Evolutionary conservation across 441 rosid genomes (phyloP), one percentile per base, ranked within the genome.

Genomic region (Pelargonium australe): DNA sequence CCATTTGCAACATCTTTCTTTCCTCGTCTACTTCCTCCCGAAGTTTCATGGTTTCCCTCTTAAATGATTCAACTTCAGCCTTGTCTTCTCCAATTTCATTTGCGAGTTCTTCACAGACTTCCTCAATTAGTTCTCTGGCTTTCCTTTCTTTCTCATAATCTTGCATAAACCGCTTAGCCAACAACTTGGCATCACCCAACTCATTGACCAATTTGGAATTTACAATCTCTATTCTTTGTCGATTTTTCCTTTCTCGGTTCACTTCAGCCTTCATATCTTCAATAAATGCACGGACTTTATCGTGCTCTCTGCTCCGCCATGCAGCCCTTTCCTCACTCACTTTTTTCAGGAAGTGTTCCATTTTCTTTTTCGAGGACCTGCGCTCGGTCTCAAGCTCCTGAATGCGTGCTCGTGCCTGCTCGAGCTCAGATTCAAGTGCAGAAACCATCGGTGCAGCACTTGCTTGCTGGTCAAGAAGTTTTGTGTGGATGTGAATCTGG

Each of bases 311-410:
- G 73, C 89, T 84, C 70, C 92, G 79, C 97, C 97, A 91, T 28
- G 86, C 75, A 44, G 89, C 89, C 77, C 87, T 86, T 77, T 91
- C 96, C 84, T 91, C 96, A 2, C 91, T 88, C 69, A 91, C 90
- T 85, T 94, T 94, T 82, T 85, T 94, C 77, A 94, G 76, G 76
- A 94, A 91, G 75, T 91, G 96, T 78, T 88, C 92, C 28, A 87
- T 79, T 76, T 86, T 89, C 88, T 86, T 91, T 76, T 88, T 86
- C 17, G 68, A 87, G 69, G 87, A 70, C 13, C 12, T 63, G 16
- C 70, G 70, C 65, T 85, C 83, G 0, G 67, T 65, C 73, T 82
- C 83, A 23, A 89, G 90, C 75, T 85, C 80, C 8, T 60, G 65
- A 72, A 80, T 76, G 23, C 74, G 82, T 1, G 74, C 71, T 65